Evolutionary conservation across 192 early-diverging fungal species (phyloP).

Genomic region (Backusella circina): DNA sequence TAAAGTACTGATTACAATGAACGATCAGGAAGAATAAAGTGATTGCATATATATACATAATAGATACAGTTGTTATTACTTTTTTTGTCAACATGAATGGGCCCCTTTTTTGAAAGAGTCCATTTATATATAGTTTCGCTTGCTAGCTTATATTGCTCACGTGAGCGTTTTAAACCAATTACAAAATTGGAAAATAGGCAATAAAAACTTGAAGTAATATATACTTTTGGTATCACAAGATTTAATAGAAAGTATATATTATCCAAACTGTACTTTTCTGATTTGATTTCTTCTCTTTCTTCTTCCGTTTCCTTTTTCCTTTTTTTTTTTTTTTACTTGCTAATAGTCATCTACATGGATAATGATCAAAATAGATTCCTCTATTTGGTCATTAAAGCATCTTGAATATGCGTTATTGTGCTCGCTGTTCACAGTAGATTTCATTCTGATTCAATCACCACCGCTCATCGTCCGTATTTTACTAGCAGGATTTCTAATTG

Average conservation of each 20-base stretch:
- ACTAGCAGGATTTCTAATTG: neutral
- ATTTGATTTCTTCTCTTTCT: neutral
- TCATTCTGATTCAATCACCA: slow-evolving; percentile 41
- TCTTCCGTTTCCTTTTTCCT: neutral
- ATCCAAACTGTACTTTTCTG: neutral
- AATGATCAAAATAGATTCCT: neutral
- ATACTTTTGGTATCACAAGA: neutral
- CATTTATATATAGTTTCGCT: too few relatives aligned
- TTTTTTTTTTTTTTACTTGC: neutral
- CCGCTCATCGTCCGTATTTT: slow-evolving; percentile 16
- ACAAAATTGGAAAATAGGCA: neutral
- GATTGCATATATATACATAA: neutral
- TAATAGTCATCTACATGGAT: neutral
- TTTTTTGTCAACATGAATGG: neutral
- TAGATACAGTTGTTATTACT: neutral
- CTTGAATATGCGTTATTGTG: slow-evolving; percentile 44
- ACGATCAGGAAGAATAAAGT: neutral
- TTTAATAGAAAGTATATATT: neutral
- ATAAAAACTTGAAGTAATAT: neutral
- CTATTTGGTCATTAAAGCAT: slow-evolving; percentile 39
- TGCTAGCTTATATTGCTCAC: neutral
- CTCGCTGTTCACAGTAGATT: slow-evolving; percentile 35
- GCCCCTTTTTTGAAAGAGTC: neutral
- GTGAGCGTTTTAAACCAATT: neutral
- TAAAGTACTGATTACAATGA: neutral